Evolutionary conservation across 2,329 filamentous ascomycete species (phyloP).

Genomic region (Cercospora nicotianae): DNA sequence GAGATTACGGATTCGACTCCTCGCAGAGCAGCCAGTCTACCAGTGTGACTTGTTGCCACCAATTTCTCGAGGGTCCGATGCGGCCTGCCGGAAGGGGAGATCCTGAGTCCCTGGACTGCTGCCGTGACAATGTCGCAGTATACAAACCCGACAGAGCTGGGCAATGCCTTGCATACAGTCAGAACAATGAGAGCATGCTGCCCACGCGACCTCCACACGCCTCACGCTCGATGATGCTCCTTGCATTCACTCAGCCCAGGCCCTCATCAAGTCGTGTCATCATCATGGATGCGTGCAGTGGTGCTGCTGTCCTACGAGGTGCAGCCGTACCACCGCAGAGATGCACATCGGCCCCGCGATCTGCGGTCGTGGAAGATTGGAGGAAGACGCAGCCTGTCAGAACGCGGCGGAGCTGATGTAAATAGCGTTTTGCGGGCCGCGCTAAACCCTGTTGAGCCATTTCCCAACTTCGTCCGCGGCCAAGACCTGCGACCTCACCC

Average conservation of each 20-base stretch:
- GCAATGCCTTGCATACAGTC: conserved; percentile 4
- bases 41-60: not conserved
- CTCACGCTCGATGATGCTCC: not conserved
- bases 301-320: not conserved
- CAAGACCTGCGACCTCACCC: conserved; percentile 12
- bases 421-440: conserved; percentile 10
- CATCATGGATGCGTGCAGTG: conserved; percentile 1
- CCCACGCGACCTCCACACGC: conserved; percentile 9
- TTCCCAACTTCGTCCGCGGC: not conserved
- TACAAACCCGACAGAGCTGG: not conserved
- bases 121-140: not conserved
- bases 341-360: conserved; percentile 15
- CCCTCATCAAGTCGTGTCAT: conserved; percentile 8
- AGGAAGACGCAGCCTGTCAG: conserved; percentile 15
- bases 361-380: conserved; percentile 11
- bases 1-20: not conserved
- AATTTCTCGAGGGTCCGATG: not conserved
- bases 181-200: not conserved
- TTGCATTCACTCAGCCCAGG: not conserved
- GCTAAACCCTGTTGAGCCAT: conserved; percentile 8
- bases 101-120: not conserved
- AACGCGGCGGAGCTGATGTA: conserved; percentile 5
- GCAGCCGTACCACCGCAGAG: conserved; percentile 6
- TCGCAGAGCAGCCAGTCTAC: not conserved
- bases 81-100: not conserved